Percentiles rank a stretch among this genome's conserved stretches.
These are phyloP conservation scores for Pseudogymnoascus sp. DNA, from an alignment of 2,329 filamentous ascomycete genomes.

Conservation along the genomic window DNA sequence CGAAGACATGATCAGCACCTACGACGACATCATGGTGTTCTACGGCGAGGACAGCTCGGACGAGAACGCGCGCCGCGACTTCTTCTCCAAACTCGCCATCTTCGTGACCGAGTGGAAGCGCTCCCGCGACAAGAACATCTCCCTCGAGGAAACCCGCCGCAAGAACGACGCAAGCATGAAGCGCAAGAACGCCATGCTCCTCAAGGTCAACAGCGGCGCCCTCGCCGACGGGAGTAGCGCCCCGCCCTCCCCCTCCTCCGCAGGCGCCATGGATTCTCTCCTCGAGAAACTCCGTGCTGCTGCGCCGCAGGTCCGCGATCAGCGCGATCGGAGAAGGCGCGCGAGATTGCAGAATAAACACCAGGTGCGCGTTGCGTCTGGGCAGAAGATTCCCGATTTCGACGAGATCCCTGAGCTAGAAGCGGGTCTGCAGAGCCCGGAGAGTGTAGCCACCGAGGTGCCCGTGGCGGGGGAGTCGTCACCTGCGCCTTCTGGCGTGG, in stretches of 20 bases:
- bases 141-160: conserved; percentile 70
- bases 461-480: conserved; percentile 28
- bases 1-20: conserved; percentile 84
- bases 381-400: conserved; percentile 75
- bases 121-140: conserved; percentile 85
- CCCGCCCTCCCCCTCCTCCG: conserved; percentile 60
- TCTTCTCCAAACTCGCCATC: conserved; percentile 85
- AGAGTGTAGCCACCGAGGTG: conserved; percentile 29
- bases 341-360: conserved; percentile 85
- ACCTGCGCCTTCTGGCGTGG: conserved; percentile 12
- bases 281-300: conserved; percentile 92
- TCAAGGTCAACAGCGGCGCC: conserved; percentile 44
- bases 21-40: conserved; percentile 92
- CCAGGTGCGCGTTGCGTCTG: conserved; percentile 81
- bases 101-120: conserved; percentile 96
- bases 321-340: conserved; percentile 78
- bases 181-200: conserved; percentile 68
- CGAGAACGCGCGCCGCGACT: conserved; percentile 87
- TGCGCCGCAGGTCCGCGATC: conserved; percentile 80
- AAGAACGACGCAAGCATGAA: conserved; percentile 90
- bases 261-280: conserved; percentile 91
- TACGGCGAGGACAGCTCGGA: conserved; percentile 91
- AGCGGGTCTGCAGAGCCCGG: conserved; percentile 46
- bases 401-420: conserved; percentile 53
- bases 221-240: conserved; percentile 32